Evolutionary conservation across 352 stramenopile genomes (phyloP).

Genomic region (Lagenidium sp.): DNA sequence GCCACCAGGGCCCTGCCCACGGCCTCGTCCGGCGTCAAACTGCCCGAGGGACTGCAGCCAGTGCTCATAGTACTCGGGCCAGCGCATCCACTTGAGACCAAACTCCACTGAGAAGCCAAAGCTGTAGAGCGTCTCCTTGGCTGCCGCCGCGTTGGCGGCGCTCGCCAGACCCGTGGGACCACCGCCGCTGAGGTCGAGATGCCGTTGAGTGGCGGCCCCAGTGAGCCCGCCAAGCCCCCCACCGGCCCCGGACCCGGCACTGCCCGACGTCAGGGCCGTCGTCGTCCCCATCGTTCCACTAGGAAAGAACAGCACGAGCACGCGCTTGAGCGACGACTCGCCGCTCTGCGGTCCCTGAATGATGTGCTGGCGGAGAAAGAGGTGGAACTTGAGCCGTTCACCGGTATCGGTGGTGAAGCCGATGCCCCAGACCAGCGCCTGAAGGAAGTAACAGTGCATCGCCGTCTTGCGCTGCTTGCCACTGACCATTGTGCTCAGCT

Average conservation of each 20-base stretch:
- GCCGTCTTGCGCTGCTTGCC: constrained; percentile 50
- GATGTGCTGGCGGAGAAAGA: constrained; percentile 50
- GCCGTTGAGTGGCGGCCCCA: constrained; percentile 2
- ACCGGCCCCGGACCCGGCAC: too few species aligned
- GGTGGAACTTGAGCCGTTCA: constrained; percentile 55
- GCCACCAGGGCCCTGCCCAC: too few species aligned
- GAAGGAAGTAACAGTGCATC: constrained; percentile 56
- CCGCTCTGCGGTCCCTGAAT: constrained; percentile 30
- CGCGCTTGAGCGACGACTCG: constrained; percentile 45
- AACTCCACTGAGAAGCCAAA: constrained; percentile 63
- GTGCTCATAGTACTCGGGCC: constrained; percentile 50
- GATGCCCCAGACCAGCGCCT: constrained; percentile 65
- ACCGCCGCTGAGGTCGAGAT: constrained; percentile 6
- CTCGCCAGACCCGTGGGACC: background rate
- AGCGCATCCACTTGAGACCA: constrained; percentile 64
- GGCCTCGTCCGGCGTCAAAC: too few species aligned
- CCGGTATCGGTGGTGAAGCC: constrained; percentile 29
- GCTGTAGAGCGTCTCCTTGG: constrained; percentile 47
- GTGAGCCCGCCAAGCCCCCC: too few species aligned
- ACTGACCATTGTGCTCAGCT: constrained; percentile 43
- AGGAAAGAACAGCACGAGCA: constrained; percentile 43
- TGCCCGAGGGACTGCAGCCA: constrained; percentile 24
- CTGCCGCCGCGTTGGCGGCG: background rate
- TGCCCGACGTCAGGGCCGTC: background rate
- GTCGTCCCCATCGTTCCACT: constrained; percentile 19